A percentile compares a stretch with the other conserved stretches of the same genome.
These are phyloP conservation scores for Angophora floribunda DNA, from an alignment of 345 rosid genomes.

Conservation along the genomic window DNA sequence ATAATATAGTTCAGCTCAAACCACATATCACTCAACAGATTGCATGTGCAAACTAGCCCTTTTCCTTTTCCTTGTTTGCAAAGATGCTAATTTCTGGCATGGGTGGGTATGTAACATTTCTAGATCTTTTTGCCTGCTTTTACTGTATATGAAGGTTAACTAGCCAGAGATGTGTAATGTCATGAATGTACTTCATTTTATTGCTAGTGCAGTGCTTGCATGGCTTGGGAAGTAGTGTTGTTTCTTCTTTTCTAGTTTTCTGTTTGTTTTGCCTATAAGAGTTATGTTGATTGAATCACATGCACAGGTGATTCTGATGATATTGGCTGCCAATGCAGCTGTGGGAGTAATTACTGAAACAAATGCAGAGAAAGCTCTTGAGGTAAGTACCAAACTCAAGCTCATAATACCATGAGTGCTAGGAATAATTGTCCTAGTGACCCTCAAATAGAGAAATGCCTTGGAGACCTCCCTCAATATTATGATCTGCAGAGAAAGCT, in stretches of 20 bases:
- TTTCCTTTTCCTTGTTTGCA: background rate
- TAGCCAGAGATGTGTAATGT: background rate
- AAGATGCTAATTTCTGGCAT: background rate
- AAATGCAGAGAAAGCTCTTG: constrained; percentile 98
- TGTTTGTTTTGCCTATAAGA: background rate
- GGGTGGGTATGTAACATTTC: background rate
- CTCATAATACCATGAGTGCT: background rate
- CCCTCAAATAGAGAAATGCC: background rate
- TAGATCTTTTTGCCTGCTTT: background rate
- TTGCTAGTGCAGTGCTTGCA: background rate
- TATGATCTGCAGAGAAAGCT: background rate
- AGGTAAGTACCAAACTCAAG: constrained; percentile 36
- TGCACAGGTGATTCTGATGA: constrained; percentile 79
- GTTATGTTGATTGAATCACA: background rate
- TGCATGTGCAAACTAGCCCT: background rate
- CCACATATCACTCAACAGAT: background rate
- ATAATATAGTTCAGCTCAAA: background rate
- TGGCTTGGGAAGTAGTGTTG: background rate
- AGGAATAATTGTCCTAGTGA: background rate
- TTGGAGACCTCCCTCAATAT: background rate
- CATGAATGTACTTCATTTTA: background rate
- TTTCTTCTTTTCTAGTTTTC: background rate
- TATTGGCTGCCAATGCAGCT: constrained; percentile 99
- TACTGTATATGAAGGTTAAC: background rate
- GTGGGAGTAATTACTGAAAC: constrained; percentile 99